Evolutionary conservation across 495 filamentous ascomycete genomes (phyloP).

Genomic region (Sporormia fimetaria): DNA sequence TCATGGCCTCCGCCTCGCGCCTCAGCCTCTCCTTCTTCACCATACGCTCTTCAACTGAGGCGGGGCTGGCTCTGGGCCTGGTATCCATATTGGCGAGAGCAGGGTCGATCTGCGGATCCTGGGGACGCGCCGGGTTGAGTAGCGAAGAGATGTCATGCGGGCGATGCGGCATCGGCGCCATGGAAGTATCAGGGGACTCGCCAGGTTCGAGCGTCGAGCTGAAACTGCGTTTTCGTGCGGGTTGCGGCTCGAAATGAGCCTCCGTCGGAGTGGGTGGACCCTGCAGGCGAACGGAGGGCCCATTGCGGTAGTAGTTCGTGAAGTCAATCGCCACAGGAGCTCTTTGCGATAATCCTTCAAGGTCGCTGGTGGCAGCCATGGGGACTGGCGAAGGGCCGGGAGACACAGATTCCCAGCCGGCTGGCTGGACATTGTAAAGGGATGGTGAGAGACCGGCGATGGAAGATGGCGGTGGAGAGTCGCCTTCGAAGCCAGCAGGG

Average conservation of each 20-base stretch:
- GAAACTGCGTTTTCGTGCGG: conserved; percentile 54
- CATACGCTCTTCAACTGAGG: conserved; percentile 30
- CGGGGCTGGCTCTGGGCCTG: neutral
- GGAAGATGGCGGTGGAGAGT: conserved; percentile 11
- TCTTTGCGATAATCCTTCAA: conserved; percentile 5
- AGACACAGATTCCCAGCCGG: conserved; percentile 9
- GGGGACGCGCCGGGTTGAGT: conserved; percentile 9
- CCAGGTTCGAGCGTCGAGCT: conserved; percentile 37
- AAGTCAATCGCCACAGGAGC: conserved; percentile 31
- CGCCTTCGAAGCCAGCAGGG: conserved; percentile 54
- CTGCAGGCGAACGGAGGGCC: conserved; percentile 28
- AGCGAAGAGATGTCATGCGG: conserved; percentile 14
- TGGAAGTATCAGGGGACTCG: conserved; percentile 34
- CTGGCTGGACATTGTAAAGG: conserved; percentile 3
- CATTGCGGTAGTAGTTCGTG: conserved; percentile 26
- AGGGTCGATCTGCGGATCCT: conserved; percentile 22
- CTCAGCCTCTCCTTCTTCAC: conserved; percentile 39
- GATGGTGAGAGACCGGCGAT: conserved; percentile 24
- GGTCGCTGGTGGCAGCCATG: conserved; percentile 14
- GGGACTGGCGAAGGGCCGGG: conserved; percentile 15
- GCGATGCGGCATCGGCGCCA: conserved; percentile 24
- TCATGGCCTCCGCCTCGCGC: conserved; percentile 65
- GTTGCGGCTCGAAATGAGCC: conserved; percentile 37
- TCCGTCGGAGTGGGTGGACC: conserved; percentile 35
- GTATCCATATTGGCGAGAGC: conserved; percentile 9